A percentile compares a stretch with the other conserved stretches of the same genome.
phyloP scores from a whole-genome alignment of 169 alveolate genomes.

The Plasmodium knowlesi region DNA sequence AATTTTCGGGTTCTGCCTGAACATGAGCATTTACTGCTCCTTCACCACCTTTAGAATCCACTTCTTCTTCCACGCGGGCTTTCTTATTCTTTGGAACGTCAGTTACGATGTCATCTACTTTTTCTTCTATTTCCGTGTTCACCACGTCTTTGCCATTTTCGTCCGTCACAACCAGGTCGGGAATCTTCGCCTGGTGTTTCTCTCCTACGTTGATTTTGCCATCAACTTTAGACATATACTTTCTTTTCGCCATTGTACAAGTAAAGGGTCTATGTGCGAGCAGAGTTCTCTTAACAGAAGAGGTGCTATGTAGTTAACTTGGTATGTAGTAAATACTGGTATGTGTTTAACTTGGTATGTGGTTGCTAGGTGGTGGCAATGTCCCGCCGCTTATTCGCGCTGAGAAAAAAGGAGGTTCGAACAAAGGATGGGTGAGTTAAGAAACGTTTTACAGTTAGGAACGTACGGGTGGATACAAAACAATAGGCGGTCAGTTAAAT shows the following conservation, averaged over 20 bases:
- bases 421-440: not conserved
- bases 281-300: no score
- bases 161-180: conserved; percentile 21
- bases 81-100: not conserved
- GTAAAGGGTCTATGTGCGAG: not conserved
- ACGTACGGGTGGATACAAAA: not conserved
- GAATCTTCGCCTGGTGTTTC: conserved; percentile 63
- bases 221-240: conserved; percentile 69
- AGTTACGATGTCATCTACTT: not conserved
- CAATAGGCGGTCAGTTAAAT: not conserved
- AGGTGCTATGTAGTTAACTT: no score
- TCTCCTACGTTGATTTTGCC: conserved; percentile 68
- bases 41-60: not conserved
- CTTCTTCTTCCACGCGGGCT: conserved; percentile 19
- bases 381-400: not conserved
- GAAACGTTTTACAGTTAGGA: not conserved
- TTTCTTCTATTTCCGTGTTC: not conserved
- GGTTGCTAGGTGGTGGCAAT: no score
- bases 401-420: not conserved
- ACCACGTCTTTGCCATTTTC: conserved; percentile 10
- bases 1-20: not conserved
- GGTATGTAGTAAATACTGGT: no score
- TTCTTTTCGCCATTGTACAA: conserved; percentile 35
- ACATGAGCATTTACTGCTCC: not conserved
- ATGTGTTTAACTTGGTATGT: no score